Percentiles rank a stretch among this genome's conserved stretches.
These are phyloP conservation scores for Dothiorella sarmentorum DNA, from an alignment of 2,329 filamentous ascomycete genomes.

Conservation along the genomic window DNA sequence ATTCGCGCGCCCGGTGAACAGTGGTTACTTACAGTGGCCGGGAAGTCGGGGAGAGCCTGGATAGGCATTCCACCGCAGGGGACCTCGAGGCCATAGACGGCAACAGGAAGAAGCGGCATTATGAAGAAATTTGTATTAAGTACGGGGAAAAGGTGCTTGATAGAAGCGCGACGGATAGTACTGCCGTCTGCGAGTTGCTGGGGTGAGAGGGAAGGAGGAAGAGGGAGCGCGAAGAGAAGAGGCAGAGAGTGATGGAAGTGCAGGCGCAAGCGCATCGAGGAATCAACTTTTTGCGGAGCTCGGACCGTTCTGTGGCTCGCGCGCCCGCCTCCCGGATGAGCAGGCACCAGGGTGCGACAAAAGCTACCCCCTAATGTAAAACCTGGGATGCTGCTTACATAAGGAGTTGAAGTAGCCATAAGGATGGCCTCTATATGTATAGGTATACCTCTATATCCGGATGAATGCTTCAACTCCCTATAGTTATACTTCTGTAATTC, in stretches of 20 bases:
- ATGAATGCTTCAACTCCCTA: no score
- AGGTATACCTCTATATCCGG: no score
- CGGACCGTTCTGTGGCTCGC: not conserved
- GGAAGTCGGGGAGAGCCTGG: conserved; percentile 72
- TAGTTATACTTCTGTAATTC: no score
- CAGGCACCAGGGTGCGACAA: no score
- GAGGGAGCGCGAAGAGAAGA: conserved; percentile 18
- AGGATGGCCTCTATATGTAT: no score
- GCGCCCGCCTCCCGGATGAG: not conserved
- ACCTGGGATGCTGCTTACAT: no score
- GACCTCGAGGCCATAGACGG: conserved; percentile 89
- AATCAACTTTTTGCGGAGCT: no score
- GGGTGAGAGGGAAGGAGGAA: not conserved
- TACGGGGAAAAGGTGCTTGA: conserved; percentile 15
- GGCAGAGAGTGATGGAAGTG: not conserved
- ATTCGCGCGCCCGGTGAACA: no score
- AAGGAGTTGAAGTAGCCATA: no score
- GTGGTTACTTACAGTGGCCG: conserved; percentile 73
- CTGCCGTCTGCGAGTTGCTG: not conserved
- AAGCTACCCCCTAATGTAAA: no score
- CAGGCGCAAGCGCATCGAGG: conserved; percentile 8
- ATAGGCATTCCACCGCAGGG: conserved; percentile 80
- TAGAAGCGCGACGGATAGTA: not conserved
- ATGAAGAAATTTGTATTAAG: not conserved
- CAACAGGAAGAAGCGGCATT: conserved; percentile 56